Evolutionary conservation across 2,329 filamentous ascomycete species (phyloP).

Genomic region (Cladosporium sp.): DNA sequence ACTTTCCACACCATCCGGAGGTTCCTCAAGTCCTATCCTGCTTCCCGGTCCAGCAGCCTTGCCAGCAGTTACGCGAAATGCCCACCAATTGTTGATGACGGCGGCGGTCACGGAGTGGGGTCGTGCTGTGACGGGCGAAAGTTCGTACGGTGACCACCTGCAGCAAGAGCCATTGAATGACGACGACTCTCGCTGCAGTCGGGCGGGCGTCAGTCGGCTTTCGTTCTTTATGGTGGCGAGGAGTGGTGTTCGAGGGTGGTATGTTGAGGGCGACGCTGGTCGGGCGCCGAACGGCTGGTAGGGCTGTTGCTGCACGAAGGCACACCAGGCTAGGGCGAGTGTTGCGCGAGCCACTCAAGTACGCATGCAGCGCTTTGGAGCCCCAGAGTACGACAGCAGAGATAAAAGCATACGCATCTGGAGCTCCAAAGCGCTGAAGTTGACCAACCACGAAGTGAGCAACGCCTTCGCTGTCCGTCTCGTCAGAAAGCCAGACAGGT

Average conservation of each 20-base stretch:
- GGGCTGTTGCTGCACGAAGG: neutral
- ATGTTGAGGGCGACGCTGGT: neutral
- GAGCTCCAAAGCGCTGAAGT: neutral
- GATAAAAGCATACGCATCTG: neutral
- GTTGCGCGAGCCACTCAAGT: too few relatives aligned
- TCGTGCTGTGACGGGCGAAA: neutral
- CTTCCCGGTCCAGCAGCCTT: conserved; percentile 88
- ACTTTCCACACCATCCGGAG: neutral
- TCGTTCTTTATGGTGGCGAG: too few relatives aligned
- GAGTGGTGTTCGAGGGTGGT: neutral
- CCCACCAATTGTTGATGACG: conserved; percentile 64
- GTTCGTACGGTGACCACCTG: neutral
- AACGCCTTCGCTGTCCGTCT: conserved; percentile 65
- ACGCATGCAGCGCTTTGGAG: neutral
- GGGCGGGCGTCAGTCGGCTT: too few relatives aligned
- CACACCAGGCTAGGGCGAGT: neutral
- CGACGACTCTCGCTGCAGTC: too few relatives aligned
- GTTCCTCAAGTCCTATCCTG: neutral
- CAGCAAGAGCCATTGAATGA: too few relatives aligned
- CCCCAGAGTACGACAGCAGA: neutral
- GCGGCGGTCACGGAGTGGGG: neutral
- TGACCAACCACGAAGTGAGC: conserved; percentile 59
- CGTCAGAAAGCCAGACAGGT: conserved; percentile 87
- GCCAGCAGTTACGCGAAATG: conserved; percentile 96
- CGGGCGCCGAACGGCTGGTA: neutral